These are phyloP conservation scores for Nakazawaea peltata DNA, from an alignment of 805 yeast species.

Conservation along the genomic window DNA sequence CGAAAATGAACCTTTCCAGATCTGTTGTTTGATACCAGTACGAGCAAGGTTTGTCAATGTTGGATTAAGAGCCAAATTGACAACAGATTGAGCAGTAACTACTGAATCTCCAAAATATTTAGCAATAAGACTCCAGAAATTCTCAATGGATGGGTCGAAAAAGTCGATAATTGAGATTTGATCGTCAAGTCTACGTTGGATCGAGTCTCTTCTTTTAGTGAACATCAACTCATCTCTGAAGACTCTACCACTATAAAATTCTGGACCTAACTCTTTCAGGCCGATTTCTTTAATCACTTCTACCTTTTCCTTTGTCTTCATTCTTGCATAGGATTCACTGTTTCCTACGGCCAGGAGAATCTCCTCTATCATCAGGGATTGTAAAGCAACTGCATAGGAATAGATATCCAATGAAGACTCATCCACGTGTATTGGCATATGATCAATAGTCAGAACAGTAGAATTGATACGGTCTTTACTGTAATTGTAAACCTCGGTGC, in stretches of 20 bases:
- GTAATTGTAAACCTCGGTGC: constrained; percentile 49
- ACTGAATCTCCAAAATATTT: constrained; percentile 14
- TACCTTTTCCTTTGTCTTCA: constrained; percentile 52
- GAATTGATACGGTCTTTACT: constrained; percentile 45
- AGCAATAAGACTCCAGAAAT: constrained; percentile 32
- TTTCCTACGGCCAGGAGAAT: constrained; percentile 54
- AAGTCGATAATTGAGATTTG: constrained; percentile 65
- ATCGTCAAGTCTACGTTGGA: constrained; percentile 49
- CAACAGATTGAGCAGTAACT: neutral
- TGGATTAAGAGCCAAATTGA: too few species aligned
- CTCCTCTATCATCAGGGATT: constrained; percentile 54
- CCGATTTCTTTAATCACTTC: constrained; percentile 58
- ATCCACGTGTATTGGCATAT: constrained; percentile 23
- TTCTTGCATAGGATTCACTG: constrained; percentile 66
- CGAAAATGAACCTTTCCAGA: constrained; percentile 22
- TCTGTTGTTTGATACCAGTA: constrained; percentile 18
- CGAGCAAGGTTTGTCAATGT: neutral
- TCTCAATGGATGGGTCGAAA: constrained; percentile 66
- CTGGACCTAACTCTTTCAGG: constrained; percentile 52
- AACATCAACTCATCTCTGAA: constrained; percentile 80
- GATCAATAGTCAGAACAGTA: constrained; percentile 38
- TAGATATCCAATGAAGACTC: constrained; percentile 58
- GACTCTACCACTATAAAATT: constrained; percentile 47
- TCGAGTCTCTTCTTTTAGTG: constrained; percentile 57
- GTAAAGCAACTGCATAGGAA: constrained; percentile 64